Evolutionary conservation across 345 rosid species (phyloP).

Genomic region (Pugionium dolabratum): DNA sequence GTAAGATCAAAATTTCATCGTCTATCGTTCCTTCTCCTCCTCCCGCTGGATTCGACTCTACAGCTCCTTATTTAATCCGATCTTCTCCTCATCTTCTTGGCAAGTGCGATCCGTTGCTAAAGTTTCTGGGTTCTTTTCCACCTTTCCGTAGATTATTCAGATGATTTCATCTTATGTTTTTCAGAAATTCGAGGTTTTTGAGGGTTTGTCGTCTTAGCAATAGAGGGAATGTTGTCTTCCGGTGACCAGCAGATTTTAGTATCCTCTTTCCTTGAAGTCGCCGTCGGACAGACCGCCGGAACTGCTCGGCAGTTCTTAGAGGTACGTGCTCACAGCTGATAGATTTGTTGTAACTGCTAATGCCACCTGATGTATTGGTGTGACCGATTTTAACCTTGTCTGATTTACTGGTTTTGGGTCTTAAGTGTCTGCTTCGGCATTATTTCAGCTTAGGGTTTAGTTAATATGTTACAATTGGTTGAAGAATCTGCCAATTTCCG

Average conservation of each 20-base stretch:
- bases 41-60: slow-evolving; percentile 28
- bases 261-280: slow-evolving; percentile 96
- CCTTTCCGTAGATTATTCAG: background rate
- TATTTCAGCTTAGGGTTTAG: slow-evolving; percentile 25
- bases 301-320: slow-evolving; percentile 88
- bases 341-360: slow-evolving; percentile 17
- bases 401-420: background rate
- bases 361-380: slow-evolving; percentile 10
- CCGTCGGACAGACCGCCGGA: slow-evolving; percentile 86
- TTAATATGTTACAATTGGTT: background rate
- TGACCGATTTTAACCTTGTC: slow-evolving; percentile 30
- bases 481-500: slow-evolving; percentile 11
- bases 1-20: slow-evolving; percentile 18
- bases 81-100: slow-evolving; percentile 29
- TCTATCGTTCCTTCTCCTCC: slow-evolving; percentile 16
- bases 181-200: slow-evolving; percentile 8
- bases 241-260: slow-evolving; percentile 71
- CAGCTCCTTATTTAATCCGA: slow-evolving; percentile 31
- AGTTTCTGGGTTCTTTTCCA: background rate
- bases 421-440: background rate
- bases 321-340: slow-evolving; percentile 41
- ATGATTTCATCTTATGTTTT: background rate
- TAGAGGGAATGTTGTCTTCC: slow-evolving; percentile 54
- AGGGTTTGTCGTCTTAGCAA: slow-evolving; percentile 29
- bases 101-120: slow-evolving; percentile 12